Percentiles rank a stretch among this genome's conserved stretches.
Evolutionary conservation across 768 basidiomycete species (phyloP).

Genomic region (Collybiopsis luxurians): DNA sequence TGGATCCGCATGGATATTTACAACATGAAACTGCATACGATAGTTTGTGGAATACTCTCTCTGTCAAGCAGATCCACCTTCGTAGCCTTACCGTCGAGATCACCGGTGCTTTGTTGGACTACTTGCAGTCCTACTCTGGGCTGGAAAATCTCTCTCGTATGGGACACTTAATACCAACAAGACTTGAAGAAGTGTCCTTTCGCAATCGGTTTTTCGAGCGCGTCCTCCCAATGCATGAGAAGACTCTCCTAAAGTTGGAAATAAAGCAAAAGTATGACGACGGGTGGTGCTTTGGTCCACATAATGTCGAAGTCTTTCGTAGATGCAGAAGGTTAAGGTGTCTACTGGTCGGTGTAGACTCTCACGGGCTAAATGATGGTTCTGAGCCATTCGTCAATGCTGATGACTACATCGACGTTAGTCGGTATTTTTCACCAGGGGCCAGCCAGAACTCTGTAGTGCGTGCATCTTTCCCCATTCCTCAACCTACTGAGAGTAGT

Average conservation of each 20-base stretch:
- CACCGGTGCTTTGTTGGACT: background rate
- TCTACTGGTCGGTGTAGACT: background rate
- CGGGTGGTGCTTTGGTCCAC: background rate
- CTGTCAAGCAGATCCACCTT: background rate
- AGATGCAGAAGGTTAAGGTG: background rate
- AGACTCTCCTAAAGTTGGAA: background rate
- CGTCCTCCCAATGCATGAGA: background rate
- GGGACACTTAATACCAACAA: background rate
- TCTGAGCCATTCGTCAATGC: background rate
- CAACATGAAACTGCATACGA: background rate
- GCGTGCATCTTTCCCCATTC: no score
- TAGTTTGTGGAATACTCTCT: background rate
- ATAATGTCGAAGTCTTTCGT: background rate
- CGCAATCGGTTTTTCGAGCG: background rate
- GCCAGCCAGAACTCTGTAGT: slow-evolving; percentile 7
- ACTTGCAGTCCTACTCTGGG: background rate
- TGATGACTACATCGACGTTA: no score
- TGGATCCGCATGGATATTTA: background rate
- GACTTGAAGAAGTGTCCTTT: background rate
- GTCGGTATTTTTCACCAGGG: background rate
- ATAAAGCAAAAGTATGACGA: background rate
- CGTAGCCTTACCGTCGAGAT: background rate
- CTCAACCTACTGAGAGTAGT: background rate
- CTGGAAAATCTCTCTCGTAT: background rate
- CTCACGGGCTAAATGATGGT: background rate